A percentile compares a stretch with the other conserved stretches of the same genome.
Conservation (phyloP, 2,329 filamentous ascomycete species). For the Fusarium floridanum region DNA sequence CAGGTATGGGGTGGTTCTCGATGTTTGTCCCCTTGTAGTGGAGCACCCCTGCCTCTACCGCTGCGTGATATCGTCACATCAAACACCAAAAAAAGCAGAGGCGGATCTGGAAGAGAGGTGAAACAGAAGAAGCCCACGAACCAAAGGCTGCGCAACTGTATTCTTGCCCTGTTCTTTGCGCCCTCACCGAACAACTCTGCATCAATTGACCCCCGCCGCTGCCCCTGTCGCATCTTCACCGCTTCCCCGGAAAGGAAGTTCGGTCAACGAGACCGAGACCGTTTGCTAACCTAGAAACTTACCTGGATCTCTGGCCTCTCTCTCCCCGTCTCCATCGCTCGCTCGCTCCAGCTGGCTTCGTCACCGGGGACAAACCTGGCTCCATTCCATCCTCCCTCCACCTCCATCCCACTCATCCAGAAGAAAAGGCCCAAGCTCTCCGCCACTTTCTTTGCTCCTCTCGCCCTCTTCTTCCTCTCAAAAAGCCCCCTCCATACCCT, state of each 20-base stretch:
- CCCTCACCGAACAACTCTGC: constrained; percentile 31
- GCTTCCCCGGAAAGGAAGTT: constrained; percentile 24
- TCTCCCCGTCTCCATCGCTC: background rate
- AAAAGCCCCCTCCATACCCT: constrained; percentile 30
- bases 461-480: constrained; percentile 30
- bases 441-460: constrained; percentile 41
- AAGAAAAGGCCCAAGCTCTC: constrained; percentile 41
- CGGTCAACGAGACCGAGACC: constrained; percentile 25
- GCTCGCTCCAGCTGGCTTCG: constrained; percentile 15
- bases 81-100: constrained; percentile 17
- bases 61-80: constrained; percentile 37
- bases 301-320: background rate
- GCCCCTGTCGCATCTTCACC: constrained; percentile 25
- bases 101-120: constrained; percentile 17
- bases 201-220: constrained; percentile 29
- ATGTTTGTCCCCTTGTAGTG: constrained; percentile 18
- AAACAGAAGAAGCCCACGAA: constrained; percentile 5
- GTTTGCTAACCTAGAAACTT: constrained; percentile 1
- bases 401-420: background rate
- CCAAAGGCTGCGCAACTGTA: constrained; percentile 15
- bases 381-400: constrained; percentile 38
- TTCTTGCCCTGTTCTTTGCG: constrained; percentile 10
- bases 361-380: constrained; percentile 29
- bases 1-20: constrained; percentile 20
- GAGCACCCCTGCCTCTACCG: constrained; percentile 11